Evolutionary conservation across 1,284 basidiomycete genomes (phyloP).

Genomic region (Lignosus rhinocerotis): DNA sequence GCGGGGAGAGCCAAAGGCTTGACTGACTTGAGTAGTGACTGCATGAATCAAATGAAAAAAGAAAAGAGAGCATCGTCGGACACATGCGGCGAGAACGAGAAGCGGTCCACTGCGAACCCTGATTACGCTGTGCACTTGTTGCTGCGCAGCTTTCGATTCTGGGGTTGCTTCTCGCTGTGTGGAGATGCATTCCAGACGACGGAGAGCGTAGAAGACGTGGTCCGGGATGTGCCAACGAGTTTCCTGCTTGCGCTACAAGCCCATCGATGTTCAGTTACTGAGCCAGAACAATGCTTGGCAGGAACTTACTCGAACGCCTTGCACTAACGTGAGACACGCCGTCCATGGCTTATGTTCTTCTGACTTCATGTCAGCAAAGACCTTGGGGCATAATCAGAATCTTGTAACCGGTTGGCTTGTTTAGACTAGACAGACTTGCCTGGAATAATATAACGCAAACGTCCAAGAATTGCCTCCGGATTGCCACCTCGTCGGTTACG

Average conservation of each 20-base stretch:
- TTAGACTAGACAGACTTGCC: constrained; percentile 34
- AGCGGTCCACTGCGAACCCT: constrained; percentile 67
- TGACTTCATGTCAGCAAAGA: constrained; percentile 26
- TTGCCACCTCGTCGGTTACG: constrained; percentile 24
- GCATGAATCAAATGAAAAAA: constrained; percentile 42
- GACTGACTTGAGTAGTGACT: constrained; percentile 43
- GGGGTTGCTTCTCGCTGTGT: constrained; percentile 30
- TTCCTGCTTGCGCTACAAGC: constrained; percentile 44
- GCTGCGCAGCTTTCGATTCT: constrained; percentile 24
- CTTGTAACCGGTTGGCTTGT: constrained; percentile 4
- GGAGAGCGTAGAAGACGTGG: constrained; percentile 42
- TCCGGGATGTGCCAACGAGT: constrained; percentile 47
- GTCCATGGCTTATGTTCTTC: constrained; percentile 36
- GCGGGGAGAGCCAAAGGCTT: constrained; percentile 17
- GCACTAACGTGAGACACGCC: constrained; percentile 42
- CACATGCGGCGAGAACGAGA: constrained; percentile 43
- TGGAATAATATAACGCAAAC: constrained; percentile 49
- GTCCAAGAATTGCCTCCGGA: constrained; percentile 47
- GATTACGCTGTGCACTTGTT: constrained; percentile 51
- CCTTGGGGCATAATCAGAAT: constrained; percentile 33
- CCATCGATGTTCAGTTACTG: constrained; percentile 10
- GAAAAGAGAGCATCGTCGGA: constrained; percentile 45
- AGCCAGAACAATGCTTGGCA: constrained; percentile 8
- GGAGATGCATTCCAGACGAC: constrained; percentile 38
- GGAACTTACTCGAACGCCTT: constrained; percentile 42